These are phyloP conservation scores for Hippophae rhamnoides DNA, from an alignment of 306 rosid species.

Conservation along the genomic window DNA sequence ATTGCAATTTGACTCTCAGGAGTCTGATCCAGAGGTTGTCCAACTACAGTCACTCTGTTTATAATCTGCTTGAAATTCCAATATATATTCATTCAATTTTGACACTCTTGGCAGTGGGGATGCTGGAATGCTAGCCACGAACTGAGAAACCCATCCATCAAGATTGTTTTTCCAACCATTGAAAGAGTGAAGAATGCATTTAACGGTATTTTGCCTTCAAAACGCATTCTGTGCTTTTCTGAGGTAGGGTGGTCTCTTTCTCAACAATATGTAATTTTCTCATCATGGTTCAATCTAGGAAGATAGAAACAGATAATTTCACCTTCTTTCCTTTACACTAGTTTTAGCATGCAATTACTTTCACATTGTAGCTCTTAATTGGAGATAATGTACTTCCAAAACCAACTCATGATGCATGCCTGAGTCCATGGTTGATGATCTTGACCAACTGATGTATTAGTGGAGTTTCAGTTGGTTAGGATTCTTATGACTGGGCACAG, in stretches of 20 bases:
- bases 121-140: constrained; percentile 68
- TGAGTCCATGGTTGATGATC: too few species aligned
- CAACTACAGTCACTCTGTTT: constrained; percentile 6
- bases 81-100: constrained; percentile 5
- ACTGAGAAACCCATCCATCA: constrained; percentile 54
- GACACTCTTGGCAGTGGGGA: constrained; percentile 60
- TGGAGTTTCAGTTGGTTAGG: too few species aligned
- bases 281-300: not conserved
- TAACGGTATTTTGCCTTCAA: constrained; percentile 55
- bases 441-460: too few species aligned
- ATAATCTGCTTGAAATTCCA: constrained; percentile 10
- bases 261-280: not conserved
- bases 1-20: constrained; percentile 60
- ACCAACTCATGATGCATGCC: too few species aligned
- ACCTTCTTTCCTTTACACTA: too few species aligned
- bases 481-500: too few species aligned
- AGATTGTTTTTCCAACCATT: constrained; percentile 61
- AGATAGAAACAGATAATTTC: too few species aligned
- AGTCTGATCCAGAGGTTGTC: constrained; percentile 73
- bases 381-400: too few species aligned
- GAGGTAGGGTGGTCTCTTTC: constrained; percentile 38
- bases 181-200: constrained; percentile 51
- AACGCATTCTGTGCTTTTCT: constrained; percentile 63
- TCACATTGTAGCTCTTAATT: too few species aligned
- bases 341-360: too few species aligned